Base-by-base conservation (phyloP, 2,329 filamentous ascomycete species). In the Talaromyces albobiverticillius region DNA sequence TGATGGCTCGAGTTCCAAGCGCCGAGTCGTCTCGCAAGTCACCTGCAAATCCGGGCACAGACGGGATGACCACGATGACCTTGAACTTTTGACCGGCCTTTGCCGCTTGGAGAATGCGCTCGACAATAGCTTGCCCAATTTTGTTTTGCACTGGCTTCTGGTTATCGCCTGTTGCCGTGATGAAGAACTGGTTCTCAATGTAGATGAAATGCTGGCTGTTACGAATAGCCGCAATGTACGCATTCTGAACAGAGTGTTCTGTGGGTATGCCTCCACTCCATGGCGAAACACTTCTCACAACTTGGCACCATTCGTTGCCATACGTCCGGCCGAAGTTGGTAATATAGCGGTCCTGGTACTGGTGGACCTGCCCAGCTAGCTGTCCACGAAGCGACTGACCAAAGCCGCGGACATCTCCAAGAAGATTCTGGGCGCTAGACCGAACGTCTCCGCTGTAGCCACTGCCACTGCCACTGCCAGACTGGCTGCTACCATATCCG, bases 171-270 rank as follows among this genome's bases (percentile, higher is more conserved):
- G 94, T 97, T 0, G 94, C 89, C 0, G 91, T 95, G 67, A 95
- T 97, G 79, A 97, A 99, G 77, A 97, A 97, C 67, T 99, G 94
- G 64, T 99, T 97, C 71, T 99, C 94, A 55, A 99, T 96, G 73
- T 97, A 99, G 11, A 99, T 85, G 61, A 86, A 97, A 68, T 97
- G 93, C 72, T 96, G 77, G 0, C 94, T 94, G 54, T 89, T 89
- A 47, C 86, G 79, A 64, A 97, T 97, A 38, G 95, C 76, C 54
- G 95, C 89, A 8, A 76, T 81, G 71, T 96, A 95, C 1, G 91
- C 91, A 66, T 93, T 90, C 48, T 84, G 82, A 59, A 96, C 92
- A 0, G 90, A 95, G 70, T 94, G 90, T 63, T 88, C 85, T 0
- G 80, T 84, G 9, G 94, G 74, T 48, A 95, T 93, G 7, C 93